Conservation (phyloP, 2,329 filamentous ascomycete genomes). For the Furcasterigmium furcatum region DNA sequence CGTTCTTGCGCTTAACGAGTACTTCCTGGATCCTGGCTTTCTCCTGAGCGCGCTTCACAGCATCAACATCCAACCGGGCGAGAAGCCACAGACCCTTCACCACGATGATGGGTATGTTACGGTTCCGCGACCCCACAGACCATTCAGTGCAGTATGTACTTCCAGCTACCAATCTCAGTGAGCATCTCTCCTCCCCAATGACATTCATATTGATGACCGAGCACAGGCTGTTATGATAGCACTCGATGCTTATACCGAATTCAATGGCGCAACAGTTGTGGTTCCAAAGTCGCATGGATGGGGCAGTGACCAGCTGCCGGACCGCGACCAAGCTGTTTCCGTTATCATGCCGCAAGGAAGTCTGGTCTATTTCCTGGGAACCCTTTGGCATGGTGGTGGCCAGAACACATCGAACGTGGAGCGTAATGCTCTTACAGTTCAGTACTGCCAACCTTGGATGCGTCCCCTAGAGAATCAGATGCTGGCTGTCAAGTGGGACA, state of each 20-base stretch:
- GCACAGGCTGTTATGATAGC: constrained; percentile 22
- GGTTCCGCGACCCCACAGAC: constrained; percentile 26
- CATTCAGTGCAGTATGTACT: constrained; percentile 23
- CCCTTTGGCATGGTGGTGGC: constrained; percentile 34
- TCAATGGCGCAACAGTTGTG: constrained; percentile 30
- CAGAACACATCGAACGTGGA: constrained; percentile 21
- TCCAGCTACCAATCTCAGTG: not conserved
- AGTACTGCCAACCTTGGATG: constrained; percentile 37
- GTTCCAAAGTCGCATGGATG: constrained; percentile 30
- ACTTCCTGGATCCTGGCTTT: constrained; percentile 33
- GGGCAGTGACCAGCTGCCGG: constrained; percentile 18
- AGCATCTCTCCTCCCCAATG: not conserved
- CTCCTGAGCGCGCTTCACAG: constrained; percentile 29
- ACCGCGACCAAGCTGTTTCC: constrained; percentile 22
- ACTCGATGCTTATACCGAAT: constrained; percentile 24
- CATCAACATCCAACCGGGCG: constrained; percentile 34
- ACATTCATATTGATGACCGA: not conserved
- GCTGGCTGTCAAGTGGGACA: constrained; percentile 25
- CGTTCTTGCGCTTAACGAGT: constrained; percentile 32
- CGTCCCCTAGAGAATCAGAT: constrained; percentile 32
- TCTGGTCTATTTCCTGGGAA: constrained; percentile 29
- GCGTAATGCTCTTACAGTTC: constrained; percentile 31
- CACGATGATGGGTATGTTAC: constrained; percentile 25
- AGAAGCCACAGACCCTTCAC: constrained; percentile 30
- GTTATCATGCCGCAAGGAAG: constrained; percentile 31